Evolutionary conservation across 768 basidiomycete genomes (phyloP).

Genomic region (Cubamyces sp.): DNA sequence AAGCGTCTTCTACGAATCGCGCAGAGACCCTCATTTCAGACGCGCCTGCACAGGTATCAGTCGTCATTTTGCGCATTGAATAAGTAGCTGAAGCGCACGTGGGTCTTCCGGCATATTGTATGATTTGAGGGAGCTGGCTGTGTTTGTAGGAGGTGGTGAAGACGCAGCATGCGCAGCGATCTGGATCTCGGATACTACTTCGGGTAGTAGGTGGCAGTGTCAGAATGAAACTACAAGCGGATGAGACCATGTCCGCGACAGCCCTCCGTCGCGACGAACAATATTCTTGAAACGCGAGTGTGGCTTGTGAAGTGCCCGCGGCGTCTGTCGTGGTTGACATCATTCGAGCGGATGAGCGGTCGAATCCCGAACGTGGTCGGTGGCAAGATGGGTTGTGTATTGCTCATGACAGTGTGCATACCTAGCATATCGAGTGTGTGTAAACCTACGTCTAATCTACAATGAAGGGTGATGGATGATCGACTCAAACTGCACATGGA

Average conservation of each 20-base stretch:
- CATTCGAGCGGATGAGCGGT: neutral
- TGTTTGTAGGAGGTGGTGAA: neutral
- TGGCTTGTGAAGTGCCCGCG: neutral
- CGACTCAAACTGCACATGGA: neutral
- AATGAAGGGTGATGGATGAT: neutral
- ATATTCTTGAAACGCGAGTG: conserved; percentile 12
- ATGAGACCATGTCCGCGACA: conserved; percentile 13
- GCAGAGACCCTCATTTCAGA: no score
- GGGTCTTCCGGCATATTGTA: no score
- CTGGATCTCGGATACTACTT: conserved; percentile 8
- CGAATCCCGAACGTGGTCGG: neutral
- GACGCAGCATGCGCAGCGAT: neutral
- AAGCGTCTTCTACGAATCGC: no score
- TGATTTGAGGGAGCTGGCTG: no score
- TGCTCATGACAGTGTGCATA: conserved; percentile 4
- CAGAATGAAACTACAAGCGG: conserved; percentile 7
- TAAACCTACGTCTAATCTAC: neutral
- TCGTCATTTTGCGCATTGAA: no score
- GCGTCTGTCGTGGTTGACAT: neutral
- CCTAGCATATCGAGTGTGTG: conserved; percentile 1
- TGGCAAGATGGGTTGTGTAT: neutral
- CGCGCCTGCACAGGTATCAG: no score
- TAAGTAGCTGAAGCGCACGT: no score
- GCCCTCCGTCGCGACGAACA: conserved; percentile 17
- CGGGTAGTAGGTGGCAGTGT: conserved; percentile 15